Evolutionary conservation across 331 rosid genomes (phyloP).

Genomic region (Malus hybrid): DNA sequence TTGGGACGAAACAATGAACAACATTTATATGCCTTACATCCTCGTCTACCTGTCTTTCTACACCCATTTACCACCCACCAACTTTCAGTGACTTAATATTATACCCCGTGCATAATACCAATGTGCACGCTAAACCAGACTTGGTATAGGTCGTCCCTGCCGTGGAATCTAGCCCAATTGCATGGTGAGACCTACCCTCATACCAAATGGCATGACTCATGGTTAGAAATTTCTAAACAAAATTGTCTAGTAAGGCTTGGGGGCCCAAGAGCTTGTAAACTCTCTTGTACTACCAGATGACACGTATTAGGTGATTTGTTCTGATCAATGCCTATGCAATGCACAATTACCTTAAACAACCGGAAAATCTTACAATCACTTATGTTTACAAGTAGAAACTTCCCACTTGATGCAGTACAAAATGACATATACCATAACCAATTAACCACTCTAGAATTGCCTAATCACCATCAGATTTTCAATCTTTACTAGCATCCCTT

Average conservation of each 20-base stretch:
- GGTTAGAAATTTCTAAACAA: not conserved
- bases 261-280: not conserved
- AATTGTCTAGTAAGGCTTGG: not conserved
- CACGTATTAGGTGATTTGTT: not conserved
- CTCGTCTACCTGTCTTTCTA: not conserved
- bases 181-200: not conserved
- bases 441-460: not conserved
- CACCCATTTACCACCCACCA: not conserved
- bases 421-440: not conserved
- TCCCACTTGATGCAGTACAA: not conserved
- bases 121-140: not conserved
- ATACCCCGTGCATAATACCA: not conserved
- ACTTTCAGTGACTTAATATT: not conserved
- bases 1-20: not conserved
- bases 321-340: not conserved
- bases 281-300: not conserved
- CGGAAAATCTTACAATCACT: not conserved
- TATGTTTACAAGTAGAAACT: not conserved
- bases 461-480: not conserved
- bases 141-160: not conserved
- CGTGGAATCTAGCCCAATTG: not conserved
- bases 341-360: not conserved
- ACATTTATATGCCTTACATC: not conserved
- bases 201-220: not conserved
- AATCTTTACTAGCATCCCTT: not conserved